Conservation (phyloP, 2,329 filamentous ascomycete genomes). For the Sporothrix inflata region DNA sequence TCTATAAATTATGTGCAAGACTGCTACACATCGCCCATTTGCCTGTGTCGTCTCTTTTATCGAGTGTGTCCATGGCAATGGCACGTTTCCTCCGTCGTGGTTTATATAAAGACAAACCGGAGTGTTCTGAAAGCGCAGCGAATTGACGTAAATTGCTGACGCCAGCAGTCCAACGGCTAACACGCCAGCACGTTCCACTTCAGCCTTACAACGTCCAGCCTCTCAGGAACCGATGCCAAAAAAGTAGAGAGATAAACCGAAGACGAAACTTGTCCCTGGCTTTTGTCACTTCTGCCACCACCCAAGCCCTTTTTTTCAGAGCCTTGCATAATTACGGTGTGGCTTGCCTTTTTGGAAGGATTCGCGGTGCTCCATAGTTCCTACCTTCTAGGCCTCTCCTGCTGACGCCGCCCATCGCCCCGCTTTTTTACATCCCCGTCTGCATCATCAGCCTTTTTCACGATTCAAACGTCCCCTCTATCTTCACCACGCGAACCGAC, state of each 20-base stretch:
- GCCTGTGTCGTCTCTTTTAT: not conserved
- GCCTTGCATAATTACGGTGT: not conserved
- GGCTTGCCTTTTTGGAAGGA: not conserved
- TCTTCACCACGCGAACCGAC: not conserved
- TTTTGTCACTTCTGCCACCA: not conserved
- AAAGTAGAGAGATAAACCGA: not conserved
- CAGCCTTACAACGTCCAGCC: not conserved
- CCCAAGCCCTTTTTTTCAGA: not conserved
- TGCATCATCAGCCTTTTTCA: not conserved
- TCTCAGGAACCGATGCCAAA: not conserved
- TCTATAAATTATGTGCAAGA: not conserved
- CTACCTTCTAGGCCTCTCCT: conserved; percentile 7
- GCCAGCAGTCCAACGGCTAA: not conserved
- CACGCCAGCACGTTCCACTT: not conserved
- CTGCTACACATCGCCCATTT: not conserved
- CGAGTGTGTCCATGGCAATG: not conserved
- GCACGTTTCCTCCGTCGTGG: not conserved
- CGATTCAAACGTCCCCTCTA: not conserved
- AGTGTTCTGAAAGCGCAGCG: too few species aligned
- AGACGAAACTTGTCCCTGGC: not conserved
- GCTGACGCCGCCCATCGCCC: not conserved
- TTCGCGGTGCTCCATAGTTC: not conserved
- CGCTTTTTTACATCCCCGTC: not conserved
- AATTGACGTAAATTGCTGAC: conserved; percentile 19
- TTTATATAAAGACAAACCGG: too few species aligned